Base-by-base conservation (phyloP, 495 filamentous ascomycete genomes). In the Podospora pseudocomata region DNA sequence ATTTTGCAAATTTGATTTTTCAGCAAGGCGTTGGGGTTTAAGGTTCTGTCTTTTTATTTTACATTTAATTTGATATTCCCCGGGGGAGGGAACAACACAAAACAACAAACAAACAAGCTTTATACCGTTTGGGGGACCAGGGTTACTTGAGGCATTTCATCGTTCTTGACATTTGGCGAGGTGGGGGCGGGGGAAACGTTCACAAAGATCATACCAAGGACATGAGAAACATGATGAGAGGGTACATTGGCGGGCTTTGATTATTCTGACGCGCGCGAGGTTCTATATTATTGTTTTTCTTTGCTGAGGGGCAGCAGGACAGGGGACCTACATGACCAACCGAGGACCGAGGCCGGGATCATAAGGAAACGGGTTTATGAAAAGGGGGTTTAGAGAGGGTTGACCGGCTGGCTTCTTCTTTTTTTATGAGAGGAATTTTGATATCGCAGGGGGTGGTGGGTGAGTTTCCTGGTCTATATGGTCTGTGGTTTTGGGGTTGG, bases 1-100 rank as follows among this genome's bases (percentile, higher is more conserved):
- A 56, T 23, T 65, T 70, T 69, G 66, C 68, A 68, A 63, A 39
- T 32, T 63, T n/a, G 23, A 70, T 73, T 73, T 66, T 70, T 66
- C 67, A 74, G 72, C 72, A 74, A 63, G 72, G 72, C 69, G 72
- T 71, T 74, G 65, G 72, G 70, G 72, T 2, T 19, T 58, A 58
- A 49, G 39, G 39, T 69, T 62, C 44, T 56, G 27, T 3, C 56
- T 71, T 70, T 57, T 66, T 66, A 55, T 67, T 64, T 44, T 49
- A 19, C 39, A 49, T 49, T 11, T 49, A 49, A 49, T 49, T 49
- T 49, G 39, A 49, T 49, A 18, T 49, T 39, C 39, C 39, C 39
- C 5, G 15, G 9, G 9, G 9, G 13, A 18, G 39, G 39, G 39
- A 16, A 13, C 39, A 49, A 49, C 49, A 55, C 49, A 55, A 19